Percentiles rank a stretch among this genome's conserved stretches.
Evolutionary conservation across 805 yeast species (phyloP).

Genomic region (Sugiyamaella lignohabitans): DNA sequence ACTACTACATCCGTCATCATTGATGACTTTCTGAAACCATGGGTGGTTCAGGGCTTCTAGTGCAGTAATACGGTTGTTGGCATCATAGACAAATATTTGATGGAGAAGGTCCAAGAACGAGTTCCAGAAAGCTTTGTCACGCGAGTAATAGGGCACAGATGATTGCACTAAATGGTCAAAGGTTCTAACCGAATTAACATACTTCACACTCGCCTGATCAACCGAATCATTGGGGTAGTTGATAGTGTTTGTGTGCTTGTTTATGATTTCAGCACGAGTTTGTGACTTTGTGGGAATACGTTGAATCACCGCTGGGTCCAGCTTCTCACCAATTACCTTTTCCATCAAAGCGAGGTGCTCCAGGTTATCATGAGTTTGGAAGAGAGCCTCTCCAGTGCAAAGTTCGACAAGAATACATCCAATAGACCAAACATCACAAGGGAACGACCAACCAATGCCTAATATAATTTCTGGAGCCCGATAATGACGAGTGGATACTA

Average conservation of each 20-base stretch:
- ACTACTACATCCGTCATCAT: constrained; percentile 12
- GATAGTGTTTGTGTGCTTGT: constrained; percentile 25
- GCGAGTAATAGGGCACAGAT: constrained; percentile 7
- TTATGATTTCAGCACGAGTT: constrained; percentile 26
- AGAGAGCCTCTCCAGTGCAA: constrained; percentile 88
- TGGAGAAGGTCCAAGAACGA: constrained; percentile 64
- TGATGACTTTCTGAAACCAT: constrained; percentile 47
- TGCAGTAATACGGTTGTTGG: constrained; percentile 65
- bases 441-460: constrained; percentile 94
- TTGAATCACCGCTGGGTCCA: constrained; percentile 25
- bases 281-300: constrained; percentile 20
- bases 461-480: constrained; percentile 94
- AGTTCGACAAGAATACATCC: constrained; percentile 91
- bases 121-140: constrained; percentile 57
- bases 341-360: constrained; percentile 97
- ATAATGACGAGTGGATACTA: constrained; percentile 93
- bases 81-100: constrained; percentile 64
- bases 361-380: constrained; percentile 88
- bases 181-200: constrained; percentile 34
- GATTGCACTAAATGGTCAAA: constrained; percentile 26
- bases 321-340: constrained; percentile 52
- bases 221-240: constrained; percentile 36
- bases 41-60: constrained; percentile 72
- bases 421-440: constrained; percentile 95
- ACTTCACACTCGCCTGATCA: constrained; percentile 29